Base-by-base conservation (phyloP, 2,329 filamentous ascomycete genomes). In the Talaromyces amestolkiae region DNA sequence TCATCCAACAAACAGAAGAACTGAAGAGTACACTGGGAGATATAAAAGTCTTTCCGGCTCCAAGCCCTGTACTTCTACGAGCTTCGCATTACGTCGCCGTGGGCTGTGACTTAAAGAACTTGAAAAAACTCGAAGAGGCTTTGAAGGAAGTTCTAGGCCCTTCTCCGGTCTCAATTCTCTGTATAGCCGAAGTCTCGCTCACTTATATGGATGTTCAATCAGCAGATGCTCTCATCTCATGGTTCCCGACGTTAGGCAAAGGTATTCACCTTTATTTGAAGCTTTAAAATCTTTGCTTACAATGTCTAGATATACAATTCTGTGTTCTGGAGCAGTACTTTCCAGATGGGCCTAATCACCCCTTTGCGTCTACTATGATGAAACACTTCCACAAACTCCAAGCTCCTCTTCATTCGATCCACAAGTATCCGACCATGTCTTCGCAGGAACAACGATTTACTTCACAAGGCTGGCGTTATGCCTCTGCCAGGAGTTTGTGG, bases 311-410 rank as follows among this genome's bases (percentile, higher is more conserved):
- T 88, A 90, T 91, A 66, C 87, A 90, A 65, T 97, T 98, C 74
- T 95, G 91, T 72, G 83, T 97, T 6, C 80, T 97, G 15, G 94
- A 97, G 75, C 93, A 97, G 72, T 88, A 92, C 68, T 84, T 96
- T 3, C 93, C 93, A 0, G 89, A 91, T 67, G 91, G 92, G 0
- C 80, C 85, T 13, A 80, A 87, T 9, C 91, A 96, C 75, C 93
- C 93, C 0, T 97, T 97, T 79, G 92, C 92, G 9, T 83, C 84
- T 67, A 95, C 91, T 2, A 97, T 97, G 93, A 81, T 96, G 65
- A 83, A 83, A 41, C 91, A 96, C 76, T 96, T 96, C 72, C 81
- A 89, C 47, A 96, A 95, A 74, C 80, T 96, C 33, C 88, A 89
- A 63, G 93, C 91, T 4, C 89, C 91, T 0, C 83, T 94, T n/a